A percentile compares a stretch with the other conserved stretches of the same genome.
Evolutionary conservation across 345 rosid genomes (phyloP).

Genomic region (Lepidium africanum): DNA sequence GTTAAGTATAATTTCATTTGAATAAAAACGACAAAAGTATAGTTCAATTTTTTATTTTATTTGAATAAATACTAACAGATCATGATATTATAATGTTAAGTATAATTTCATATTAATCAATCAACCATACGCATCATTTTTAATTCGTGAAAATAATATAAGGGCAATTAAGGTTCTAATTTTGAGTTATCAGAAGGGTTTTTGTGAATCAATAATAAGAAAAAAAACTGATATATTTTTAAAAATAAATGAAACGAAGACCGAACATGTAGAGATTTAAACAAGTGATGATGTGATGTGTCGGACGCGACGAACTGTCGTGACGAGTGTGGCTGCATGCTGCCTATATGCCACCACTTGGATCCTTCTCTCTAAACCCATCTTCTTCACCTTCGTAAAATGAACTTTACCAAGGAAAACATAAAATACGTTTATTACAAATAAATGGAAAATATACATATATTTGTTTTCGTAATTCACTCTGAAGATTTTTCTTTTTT

Average conservation of each 20-base stretch:
- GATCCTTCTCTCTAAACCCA: background rate
- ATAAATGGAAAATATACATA: too few species aligned
- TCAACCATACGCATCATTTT: background rate
- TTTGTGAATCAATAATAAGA: too few species aligned
- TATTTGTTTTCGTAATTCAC: background rate
- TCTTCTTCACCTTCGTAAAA: background rate
- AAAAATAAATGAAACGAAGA: too few species aligned
- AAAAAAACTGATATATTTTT: too few species aligned
- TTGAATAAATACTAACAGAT: background rate
- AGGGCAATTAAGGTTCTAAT: too few species aligned
- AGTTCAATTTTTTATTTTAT: background rate
- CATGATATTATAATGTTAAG: too few species aligned
- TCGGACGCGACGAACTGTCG: slow-evolving; percentile 15
- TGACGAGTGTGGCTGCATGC: slow-evolving; percentile 23
- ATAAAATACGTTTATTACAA: background rate
- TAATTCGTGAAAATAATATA: too few species aligned
- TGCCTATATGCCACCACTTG: slow-evolving; percentile 14
- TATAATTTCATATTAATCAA: too few species aligned
- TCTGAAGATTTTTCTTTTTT: too few species aligned
- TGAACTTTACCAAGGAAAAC: background rate
- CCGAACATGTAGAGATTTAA: background rate
- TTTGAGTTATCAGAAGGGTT: too few species aligned
- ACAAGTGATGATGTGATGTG: background rate
- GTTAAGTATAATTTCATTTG: too few species aligned
- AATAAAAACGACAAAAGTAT: background rate